phyloP scores from a whole-genome alignment of 1,139 yeast genomes.

The Martiniozyma asiatica region DNA sequence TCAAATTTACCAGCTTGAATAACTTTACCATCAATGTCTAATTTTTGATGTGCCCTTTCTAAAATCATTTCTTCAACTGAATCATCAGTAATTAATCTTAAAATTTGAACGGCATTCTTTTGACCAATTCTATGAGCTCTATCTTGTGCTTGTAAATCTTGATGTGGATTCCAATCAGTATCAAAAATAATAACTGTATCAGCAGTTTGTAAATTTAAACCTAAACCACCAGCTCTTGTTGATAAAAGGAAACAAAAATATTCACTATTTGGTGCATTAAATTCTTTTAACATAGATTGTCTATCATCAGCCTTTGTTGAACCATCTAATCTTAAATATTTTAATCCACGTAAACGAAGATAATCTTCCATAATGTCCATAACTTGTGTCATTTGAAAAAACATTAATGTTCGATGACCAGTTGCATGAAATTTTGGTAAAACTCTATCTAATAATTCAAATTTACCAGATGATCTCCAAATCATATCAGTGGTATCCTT shows the following conservation, averaged over 20 bases:
- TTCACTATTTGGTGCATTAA: slow-evolving; percentile 63
- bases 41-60: slow-evolving; percentile 71
- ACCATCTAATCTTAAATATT: slow-evolving; percentile 73
- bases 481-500: slow-evolving; percentile 56
- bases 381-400: slow-evolving; percentile 81
- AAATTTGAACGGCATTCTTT: slow-evolving; percentile 72
- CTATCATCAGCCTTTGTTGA: slow-evolving; percentile 77
- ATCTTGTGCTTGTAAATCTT: slow-evolving; percentile 84
- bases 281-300: slow-evolving; percentile 51
- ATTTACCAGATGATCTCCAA: slow-evolving; percentile 67
- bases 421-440: slow-evolving; percentile 65
- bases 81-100: slow-evolving; percentile 68
- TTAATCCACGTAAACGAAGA: slow-evolving; percentile 48
- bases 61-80: slow-evolving; percentile 77
- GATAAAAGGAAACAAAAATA: slow-evolving; percentile 69
- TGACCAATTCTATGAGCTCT: slow-evolving; percentile 89
- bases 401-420: slow-evolving; percentile 70
- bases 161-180: slow-evolving; percentile 90
- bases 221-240: slow-evolving; percentile 85
- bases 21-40: slow-evolving; percentile 80
- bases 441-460: slow-evolving; percentile 62
- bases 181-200: slow-evolving; percentile 82
- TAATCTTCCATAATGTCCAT: slow-evolving; percentile 88
- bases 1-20: slow-evolving; percentile 84
- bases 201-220: slow-evolving; percentile 76